Conservation (phyloP, 2,329 filamentous ascomycete genomes). For the Alternaria atra region DNA sequence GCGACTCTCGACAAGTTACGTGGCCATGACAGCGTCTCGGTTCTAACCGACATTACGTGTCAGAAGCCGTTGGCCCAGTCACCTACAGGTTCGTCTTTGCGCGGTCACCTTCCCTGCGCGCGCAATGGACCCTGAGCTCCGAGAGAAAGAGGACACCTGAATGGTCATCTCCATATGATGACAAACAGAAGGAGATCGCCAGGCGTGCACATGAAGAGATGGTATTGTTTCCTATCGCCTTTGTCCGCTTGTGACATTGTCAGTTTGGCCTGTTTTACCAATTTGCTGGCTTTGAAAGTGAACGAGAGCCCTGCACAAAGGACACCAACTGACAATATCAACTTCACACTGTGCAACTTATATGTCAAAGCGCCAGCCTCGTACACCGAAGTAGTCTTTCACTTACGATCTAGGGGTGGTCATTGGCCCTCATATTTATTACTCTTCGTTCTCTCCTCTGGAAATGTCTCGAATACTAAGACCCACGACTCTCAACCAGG, state of each 20-base stretch:
- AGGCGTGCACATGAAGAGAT: neutral
- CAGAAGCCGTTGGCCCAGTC: neutral
- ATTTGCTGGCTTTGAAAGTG: conserved; percentile 9
- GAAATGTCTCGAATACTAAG: neutral
- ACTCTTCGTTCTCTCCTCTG: neutral
- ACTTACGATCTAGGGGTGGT: neutral
- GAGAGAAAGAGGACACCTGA: neutral
- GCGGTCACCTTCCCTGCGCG: neutral
- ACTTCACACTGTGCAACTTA: conserved; percentile 2
- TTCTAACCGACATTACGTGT: neutral
- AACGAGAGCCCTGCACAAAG: neutral
- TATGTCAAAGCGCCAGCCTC: conserved; percentile 10
- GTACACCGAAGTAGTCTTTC: conserved; percentile 1
- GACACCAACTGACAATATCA: conserved; percentile 2
- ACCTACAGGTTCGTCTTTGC: neutral
- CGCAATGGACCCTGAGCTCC: neutral
- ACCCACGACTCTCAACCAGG: neutral
- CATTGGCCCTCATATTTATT: conserved; percentile 11
- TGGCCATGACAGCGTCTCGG: neutral
- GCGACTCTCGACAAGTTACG: neutral
- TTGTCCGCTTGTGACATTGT: conserved; percentile 18
- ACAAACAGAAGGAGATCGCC: neutral
- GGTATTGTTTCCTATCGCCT: conserved; percentile 3
- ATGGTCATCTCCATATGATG: neutral
- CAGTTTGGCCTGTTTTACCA: conserved; percentile 1